phyloP scores from a whole-genome alignment of 768 basidiomycete genomes.

The Plicaturopsis crispa region DNA sequence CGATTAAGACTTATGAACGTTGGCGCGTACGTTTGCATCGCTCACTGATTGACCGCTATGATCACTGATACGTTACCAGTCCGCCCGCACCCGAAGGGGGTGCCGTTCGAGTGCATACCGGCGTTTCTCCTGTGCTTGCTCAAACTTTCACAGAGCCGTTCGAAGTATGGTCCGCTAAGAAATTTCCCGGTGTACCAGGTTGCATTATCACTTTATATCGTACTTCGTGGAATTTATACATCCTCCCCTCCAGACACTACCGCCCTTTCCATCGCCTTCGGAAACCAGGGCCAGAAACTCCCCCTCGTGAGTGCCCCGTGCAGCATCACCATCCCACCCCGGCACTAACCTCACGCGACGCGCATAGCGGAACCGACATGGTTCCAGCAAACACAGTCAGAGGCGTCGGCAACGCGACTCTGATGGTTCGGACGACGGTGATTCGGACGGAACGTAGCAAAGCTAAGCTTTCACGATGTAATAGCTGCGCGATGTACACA shows the following conservation, averaged over 20 bases:
- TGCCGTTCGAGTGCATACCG: slow-evolving; percentile 56
- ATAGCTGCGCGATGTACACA: too few species aligned
- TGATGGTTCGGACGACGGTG: slow-evolving; percentile 62
- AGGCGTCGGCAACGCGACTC: slow-evolving; percentile 54
- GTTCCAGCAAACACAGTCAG: slow-evolving; percentile 52
- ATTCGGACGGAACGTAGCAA: slow-evolving; percentile 50
- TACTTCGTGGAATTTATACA: slow-evolving; percentile 12
- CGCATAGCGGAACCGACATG: slow-evolving; percentile 72
- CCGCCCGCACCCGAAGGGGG: slow-evolving; percentile 69
- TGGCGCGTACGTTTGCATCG: slow-evolving; percentile 64
- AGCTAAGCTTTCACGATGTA: too few species aligned
- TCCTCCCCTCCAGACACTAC: slow-evolving; percentile 60
- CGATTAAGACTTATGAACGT: slow-evolving; percentile 86
- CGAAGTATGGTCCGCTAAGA: slow-evolving; percentile 86
- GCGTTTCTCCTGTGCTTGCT: slow-evolving; percentile 70
- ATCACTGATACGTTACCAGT: slow-evolving; percentile 26
- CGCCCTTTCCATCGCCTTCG: slow-evolving; percentile 80
- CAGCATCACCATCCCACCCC: too few species aligned
- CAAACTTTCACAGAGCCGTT: slow-evolving; percentile 81
- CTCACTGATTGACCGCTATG: slow-evolving; percentile 9
- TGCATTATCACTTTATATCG: slow-evolving; percentile 6
- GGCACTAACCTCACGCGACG: slow-evolving; percentile 14
- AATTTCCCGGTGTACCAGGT: slow-evolving; percentile 94
- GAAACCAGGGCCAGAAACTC: slow-evolving; percentile 85
- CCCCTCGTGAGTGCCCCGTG: slow-evolving; percentile 52